Evolutionary conservation across 176 grass and related monocot species (phyloP), one percentile per base, ranked within the genome.

Genomic region (Cenchrus americanus): DNA sequence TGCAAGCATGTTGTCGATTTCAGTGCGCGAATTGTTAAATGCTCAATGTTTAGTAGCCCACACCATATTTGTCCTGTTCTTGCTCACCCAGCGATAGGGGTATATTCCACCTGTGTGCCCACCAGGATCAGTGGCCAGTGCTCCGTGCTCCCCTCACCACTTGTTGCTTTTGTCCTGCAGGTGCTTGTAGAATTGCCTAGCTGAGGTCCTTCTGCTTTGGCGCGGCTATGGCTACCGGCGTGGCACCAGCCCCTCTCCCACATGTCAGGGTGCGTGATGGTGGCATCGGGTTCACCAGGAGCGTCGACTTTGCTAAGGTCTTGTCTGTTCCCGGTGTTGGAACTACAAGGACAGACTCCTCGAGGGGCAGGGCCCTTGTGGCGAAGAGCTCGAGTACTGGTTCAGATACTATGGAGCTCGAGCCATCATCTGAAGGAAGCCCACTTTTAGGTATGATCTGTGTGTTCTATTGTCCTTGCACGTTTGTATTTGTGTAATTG

Each of bases 371-470:
- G 79, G 57, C 75, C 44, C 88, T 90, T 48, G 85, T 90, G 19
- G 86, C 75, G 5, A 88, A 60, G 86, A 98, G 88, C 82, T 89
- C 96, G 6, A 91, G 84, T 70, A 74, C 91, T 50, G 93, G 94
- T 19, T 99, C 96, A 5, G 93, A 99, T 82, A 99, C 89, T 3
- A 87, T 92, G 73, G 93, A 99, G 83, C 84, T 96, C 18, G 87
- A 99, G 80, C 91, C 93, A n/a, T 92, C 96, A 66, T 96, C 96
- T 8, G 91, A 99, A 83, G 96, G 96, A 87, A 99, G 96, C 83
- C 96, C 93, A 12, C 96, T 96, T 68, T 81, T 96, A 85, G 96
- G 96, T 99, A 94, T 58, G 34, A 73, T 47, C 62, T 60, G 0
- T 62, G 15, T 51, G 72, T 21, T 82, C 19, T 78, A 19, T 32